Evolutionary conservation across 2,329 filamentous ascomycete genomes (phyloP), one percentile per base, ranked within the genome.

Genomic region (Alternaria sp.): DNA sequence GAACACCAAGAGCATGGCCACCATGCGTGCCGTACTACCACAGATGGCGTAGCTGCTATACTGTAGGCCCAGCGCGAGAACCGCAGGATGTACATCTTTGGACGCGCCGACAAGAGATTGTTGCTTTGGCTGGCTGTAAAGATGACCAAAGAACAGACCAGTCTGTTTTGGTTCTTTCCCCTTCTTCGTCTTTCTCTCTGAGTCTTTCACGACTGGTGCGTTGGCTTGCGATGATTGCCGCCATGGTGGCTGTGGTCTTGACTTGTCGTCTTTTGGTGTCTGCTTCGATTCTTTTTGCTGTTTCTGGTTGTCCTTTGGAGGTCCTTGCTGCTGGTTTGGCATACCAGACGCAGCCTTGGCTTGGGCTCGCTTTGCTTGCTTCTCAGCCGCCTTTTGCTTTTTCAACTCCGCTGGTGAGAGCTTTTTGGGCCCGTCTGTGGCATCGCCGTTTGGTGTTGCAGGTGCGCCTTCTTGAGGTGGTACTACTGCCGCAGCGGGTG

Each of bases 351-450:
- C 52, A 7, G 83, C 77, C 90, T 93, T 73, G 86, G 88, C 75
- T 89, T 77, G 89, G 52, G 91, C 93, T 82, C 95, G 87, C 65
- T 93, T 87, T 50, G 93, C 93, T 56, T 92, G 91, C 83, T 97
- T 98, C 79, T 97, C 95, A 30, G 93, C 94, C 79, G 97, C 95
- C 65, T 91, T 91, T 78, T 89, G 90, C 74, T 94, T 95, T 82
- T 98, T 98, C 74, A 97, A 78, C 80, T 97, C 91, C 19, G 93
- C 93, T 36, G 87, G 86, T 2, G 91, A 89, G 30, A 92, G 83
- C 78, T 92, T 91, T 72, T 78, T 73, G 49, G 80, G 73, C 17
- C 66, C 67, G n/a, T 69, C 68, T 67, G 72, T 68, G 47, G 69
- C 56, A 21, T 73, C 72, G 53, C 63, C 64, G 52, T 72, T 73